Conservation (phyloP, 768 basidiomycete genomes). For the Harrya chromipes region DNA sequence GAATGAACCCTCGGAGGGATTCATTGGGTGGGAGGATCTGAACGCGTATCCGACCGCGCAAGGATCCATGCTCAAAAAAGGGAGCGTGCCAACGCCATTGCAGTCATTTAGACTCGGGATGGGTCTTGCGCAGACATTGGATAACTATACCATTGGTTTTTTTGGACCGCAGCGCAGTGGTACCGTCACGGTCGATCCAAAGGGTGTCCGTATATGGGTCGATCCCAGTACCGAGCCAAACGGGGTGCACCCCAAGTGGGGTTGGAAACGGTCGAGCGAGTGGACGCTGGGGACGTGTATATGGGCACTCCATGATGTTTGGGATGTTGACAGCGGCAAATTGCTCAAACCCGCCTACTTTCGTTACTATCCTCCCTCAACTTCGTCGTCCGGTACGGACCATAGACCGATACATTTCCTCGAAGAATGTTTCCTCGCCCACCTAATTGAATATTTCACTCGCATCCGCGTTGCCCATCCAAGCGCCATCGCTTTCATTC, state of each 20-base stretch:
- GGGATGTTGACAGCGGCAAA: constrained; percentile 72
- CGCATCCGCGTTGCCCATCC: constrained; percentile 70
- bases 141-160: constrained; percentile 75
- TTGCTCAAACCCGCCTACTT: constrained; percentile 80
- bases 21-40: constrained; percentile 64
- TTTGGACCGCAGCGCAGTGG: constrained; percentile 78
- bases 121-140: constrained; percentile 79
- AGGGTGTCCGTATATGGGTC: constrained; percentile 77
- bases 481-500: constrained; percentile 84
- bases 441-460: constrained; percentile 53
- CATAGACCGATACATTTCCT: constrained; percentile 60
- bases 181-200: constrained; percentile 78
- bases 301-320: constrained; percentile 89
- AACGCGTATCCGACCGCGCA: constrained; percentile 60
- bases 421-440: constrained; percentile 75
- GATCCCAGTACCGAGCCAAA: constrained; percentile 48
- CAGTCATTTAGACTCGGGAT: constrained; percentile 85
- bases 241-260: constrained; percentile 67
- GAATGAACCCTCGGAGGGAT: constrained; percentile 92
- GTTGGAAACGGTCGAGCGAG: constrained; percentile 69
- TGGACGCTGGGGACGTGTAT: constrained; percentile 82
- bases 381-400: not conserved
- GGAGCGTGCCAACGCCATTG: constrained; percentile 79
- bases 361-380: constrained; percentile 33
- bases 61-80: constrained; percentile 79